A percentile compares a stretch with the other conserved stretches of the same genome.
Conservation (phyloP, 2,329 filamentous ascomycete genomes). For the Cylindrodendrum hubeiense region DNA sequence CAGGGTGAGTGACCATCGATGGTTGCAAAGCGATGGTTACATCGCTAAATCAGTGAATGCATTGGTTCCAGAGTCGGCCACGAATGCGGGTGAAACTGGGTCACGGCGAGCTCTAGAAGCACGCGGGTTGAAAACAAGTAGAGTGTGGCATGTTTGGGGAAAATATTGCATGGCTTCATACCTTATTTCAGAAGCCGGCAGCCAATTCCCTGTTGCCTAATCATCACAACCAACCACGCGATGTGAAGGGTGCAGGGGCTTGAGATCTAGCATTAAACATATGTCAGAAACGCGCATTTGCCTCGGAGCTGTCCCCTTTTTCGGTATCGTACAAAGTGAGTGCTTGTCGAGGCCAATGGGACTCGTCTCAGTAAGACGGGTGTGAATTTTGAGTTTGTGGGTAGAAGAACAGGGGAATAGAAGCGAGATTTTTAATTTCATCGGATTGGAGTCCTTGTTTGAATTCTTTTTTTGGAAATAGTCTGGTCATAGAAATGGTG, state of each 20-base stretch:
- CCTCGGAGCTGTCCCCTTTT: background rate
- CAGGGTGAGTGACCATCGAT: background rate
- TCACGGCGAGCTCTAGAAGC: background rate
- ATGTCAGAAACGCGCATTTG: background rate
- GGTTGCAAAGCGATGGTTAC: slow-evolving; percentile 7
- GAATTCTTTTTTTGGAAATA: no score
- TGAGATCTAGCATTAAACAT: background rate
- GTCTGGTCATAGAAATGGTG: no score
- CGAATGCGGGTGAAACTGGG: background rate
- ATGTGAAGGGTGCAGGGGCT: background rate
- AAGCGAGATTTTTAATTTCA: no score
- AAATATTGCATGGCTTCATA: background rate
- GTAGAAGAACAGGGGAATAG: no score
- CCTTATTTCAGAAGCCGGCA: background rate
- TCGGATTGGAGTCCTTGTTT: no score
- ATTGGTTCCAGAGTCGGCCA: background rate
- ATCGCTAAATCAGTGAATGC: background rate
- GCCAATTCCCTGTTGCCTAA: background rate
- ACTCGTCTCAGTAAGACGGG: no score
- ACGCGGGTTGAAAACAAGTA: background rate
- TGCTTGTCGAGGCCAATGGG: background rate
- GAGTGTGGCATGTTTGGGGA: background rate
- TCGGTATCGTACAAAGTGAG: background rate
- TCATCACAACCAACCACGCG: background rate
- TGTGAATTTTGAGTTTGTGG: no score